These are phyloP conservation scores for Withania somnifera DNA, from an alignment of 305 asterid genomes.

Conservation along the genomic window DNA sequence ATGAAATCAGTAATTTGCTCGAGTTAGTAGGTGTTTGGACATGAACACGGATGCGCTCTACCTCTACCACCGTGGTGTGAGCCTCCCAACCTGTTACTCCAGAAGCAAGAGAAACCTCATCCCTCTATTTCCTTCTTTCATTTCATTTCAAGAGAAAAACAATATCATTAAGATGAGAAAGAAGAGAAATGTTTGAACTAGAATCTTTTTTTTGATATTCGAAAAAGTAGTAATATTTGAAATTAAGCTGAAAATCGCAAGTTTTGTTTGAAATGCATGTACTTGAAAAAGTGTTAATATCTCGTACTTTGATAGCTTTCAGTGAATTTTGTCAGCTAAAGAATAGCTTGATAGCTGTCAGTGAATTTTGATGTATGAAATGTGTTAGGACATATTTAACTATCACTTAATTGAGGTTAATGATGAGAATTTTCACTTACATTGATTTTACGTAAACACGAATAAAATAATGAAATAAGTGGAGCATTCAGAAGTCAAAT, in stretches of 20 bases:
- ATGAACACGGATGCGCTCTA: background rate
- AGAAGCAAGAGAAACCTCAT: background rate
- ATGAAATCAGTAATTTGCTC: background rate
- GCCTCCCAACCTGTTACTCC: background rate
- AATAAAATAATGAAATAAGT: background rate
- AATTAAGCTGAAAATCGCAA: no score
- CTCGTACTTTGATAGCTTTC: background rate
- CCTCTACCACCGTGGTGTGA: background rate
- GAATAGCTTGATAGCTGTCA: background rate
- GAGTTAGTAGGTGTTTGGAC: background rate
- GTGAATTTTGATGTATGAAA: no score
- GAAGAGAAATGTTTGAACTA: no score
- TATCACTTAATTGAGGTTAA: no score
- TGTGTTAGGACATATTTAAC: no score
- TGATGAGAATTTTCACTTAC: no score
- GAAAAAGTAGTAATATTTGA: no score
- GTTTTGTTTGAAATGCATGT: background rate
- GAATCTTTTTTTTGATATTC: background rate
- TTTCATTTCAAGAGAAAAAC: background rate
- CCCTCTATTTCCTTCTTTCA: no score
- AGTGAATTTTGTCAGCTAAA: no score
- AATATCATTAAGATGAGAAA: no score
- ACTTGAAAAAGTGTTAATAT: fast-evolving
- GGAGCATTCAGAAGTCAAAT: background rate
- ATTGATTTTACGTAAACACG: background rate